Conservation (phyloP, 352 stramenopile species). For the Globisporangium echinulatum region DNA sequence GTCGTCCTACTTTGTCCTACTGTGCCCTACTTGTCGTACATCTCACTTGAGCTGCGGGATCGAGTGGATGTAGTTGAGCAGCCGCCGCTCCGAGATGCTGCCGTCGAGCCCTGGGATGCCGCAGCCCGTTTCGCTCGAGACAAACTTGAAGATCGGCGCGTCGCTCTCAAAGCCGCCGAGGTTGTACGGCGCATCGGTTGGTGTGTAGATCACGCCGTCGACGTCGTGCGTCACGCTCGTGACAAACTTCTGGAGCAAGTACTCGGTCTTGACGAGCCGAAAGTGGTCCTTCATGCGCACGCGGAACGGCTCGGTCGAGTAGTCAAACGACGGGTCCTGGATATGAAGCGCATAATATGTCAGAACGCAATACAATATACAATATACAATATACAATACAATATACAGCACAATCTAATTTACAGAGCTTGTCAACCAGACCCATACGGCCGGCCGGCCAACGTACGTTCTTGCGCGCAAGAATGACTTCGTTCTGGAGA, state of each 20-base stretch:
- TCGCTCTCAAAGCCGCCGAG: constrained; percentile 80
- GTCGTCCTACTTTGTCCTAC: background rate
- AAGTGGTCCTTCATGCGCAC: constrained; percentile 89
- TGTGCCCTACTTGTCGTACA: no score
- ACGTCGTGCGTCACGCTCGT: constrained; percentile 82
- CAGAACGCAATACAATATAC: no score
- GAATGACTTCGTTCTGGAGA: constrained; percentile 86
- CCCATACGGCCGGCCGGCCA: no score
- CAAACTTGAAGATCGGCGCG: constrained; percentile 86
- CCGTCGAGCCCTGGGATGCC: constrained; percentile 78
- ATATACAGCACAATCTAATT: no score
- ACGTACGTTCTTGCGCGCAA: constrained; percentile 78
- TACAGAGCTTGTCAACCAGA: no score
- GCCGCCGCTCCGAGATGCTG: constrained; percentile 67
- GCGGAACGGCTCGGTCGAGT: constrained; percentile 75
- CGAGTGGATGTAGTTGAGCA: constrained; percentile 78
- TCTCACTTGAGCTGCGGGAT: constrained; percentile 43
- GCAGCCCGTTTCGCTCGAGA: constrained; percentile 67
- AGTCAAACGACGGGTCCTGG: constrained; percentile 75
- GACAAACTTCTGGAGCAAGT: constrained; percentile 82
- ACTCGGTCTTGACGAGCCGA: constrained; percentile 80
- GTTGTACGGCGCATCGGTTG: constrained; percentile 78
- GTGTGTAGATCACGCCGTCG: constrained; percentile 84
- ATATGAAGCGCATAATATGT: background rate
- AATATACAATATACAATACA: no score